Evolutionary conservation across 176 grass and related monocot species (phyloP), one percentile per base, ranked within the genome.

Genomic region (Zea luxurians): DNA sequence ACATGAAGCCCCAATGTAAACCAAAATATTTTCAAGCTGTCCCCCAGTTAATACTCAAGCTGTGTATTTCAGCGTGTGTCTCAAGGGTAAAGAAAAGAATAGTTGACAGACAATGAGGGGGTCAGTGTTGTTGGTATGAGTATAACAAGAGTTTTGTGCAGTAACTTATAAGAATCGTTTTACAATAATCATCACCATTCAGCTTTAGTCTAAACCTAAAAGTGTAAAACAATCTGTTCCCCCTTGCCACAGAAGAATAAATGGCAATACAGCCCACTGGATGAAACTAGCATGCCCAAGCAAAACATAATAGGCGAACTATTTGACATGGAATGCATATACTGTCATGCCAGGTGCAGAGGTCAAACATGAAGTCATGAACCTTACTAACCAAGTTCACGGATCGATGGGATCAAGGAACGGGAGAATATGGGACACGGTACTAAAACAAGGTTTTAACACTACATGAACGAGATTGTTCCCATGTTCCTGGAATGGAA

Each of bases 261-360:
- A 86, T 18, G 13, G 48, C 15, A 77, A 58, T 37, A 65, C 2
- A 78, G 70, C 17, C 55, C 43, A 78, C 73, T 13, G 60, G 49
- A 72, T 72, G 10, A 73, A 87, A 82, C 9, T 68, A 27, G 62
- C 10, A 78, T 13, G 21, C 18, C 65, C 44, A 79, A 68, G 44
- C 35, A 74, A 27, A 37, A 50, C 13, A 58, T 57, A 78, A 16
- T 68, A 38, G 68, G 8, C 27, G 27, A 27, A 75, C 37, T 75
- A 80, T 66, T 69, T 69, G 57, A 42, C 37, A 80, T 41, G 58
- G 47, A 70, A 77, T 77, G 8, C 12, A 76, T 7, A 11, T 3
- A 83, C 16, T 45, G 40, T 20, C 20, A 4, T 43, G n/a, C 61
- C 7, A 65, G 4, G 20, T 50, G 18, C 49, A 79, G 65, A 21